Percentiles rank a stretch among this genome's conserved stretches.
Evolutionary conservation across 495 filamentous ascomycete genomes (phyloP).

Genomic region (Tuber aestivum): DNA sequence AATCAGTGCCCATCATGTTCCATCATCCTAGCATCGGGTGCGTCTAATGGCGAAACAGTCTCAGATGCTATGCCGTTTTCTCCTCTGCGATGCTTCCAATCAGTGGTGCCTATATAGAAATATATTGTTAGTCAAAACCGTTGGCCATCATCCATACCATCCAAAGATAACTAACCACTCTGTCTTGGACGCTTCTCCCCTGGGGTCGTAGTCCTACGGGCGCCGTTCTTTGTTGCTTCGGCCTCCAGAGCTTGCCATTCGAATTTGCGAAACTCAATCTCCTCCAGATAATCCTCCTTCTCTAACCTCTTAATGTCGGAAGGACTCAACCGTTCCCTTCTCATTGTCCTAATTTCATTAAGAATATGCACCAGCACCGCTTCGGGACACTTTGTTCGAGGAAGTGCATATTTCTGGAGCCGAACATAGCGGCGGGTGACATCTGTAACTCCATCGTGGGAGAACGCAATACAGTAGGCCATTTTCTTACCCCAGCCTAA

Average conservation of each 20-base stretch:
- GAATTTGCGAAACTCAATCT: conserved; percentile 60
- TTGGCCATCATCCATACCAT: background rate
- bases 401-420: conserved; percentile 63
- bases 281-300: conserved; percentile 84
- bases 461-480: conserved; percentile 95
- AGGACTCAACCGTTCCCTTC: conserved; percentile 71
- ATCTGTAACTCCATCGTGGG: conserved; percentile 87
- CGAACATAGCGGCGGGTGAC: conserved; percentile 94
- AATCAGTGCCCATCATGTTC: conserved; percentile 38
- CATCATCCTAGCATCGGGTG: conserved; percentile 36
- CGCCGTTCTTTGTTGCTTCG: conserved; percentile 20
- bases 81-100: conserved; percentile 36
- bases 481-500: conserved; percentile 81
- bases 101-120: conserved; percentile 29
- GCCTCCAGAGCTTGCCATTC: conserved; percentile 15
- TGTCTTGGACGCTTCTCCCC: conserved; percentile 38
- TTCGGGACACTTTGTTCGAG: conserved; percentile 71
- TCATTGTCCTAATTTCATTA: conserved; percentile 77
- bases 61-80: conserved; percentile 25
- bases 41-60: conserved; percentile 24
- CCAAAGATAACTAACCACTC: conserved; percentile 31
- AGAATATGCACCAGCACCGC: conserved; percentile 83
- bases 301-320: conserved; percentile 72
- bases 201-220: background rate
- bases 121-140: conserved; percentile 17